Evolutionary conservation across 441 rosid genomes (phyloP), one percentile per base, ranked within the genome.

Genomic region (Melastoma candidum): DNA sequence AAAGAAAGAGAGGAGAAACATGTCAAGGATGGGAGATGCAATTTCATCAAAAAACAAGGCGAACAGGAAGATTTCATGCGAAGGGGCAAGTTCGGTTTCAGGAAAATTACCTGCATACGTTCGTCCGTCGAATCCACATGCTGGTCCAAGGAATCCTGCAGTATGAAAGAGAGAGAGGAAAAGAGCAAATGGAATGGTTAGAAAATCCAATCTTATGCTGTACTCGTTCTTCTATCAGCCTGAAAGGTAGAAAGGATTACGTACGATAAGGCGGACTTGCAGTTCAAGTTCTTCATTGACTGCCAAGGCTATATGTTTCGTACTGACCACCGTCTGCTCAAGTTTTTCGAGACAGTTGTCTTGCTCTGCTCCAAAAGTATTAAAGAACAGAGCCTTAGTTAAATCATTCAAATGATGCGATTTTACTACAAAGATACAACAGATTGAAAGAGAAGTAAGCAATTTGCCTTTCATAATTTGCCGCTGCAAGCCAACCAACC

Each of bases 261-360:
- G 67, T 87, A 92, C 96, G 57, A 92, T 92, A 57, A 92, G 90
- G 63, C 94, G 79, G 32, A 90, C 66, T 66, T 90, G 98, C 68
- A 90, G 80, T 68, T 74, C 73, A 58, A 90, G 98, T 63, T 90
- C 98, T 71, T 90, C 96, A 53, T 83, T 83, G 53, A 90, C 95
- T 48, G 98, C 90, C 72, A 90, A 62, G 36, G 98, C 96, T 61
- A 87, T 87, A 63, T 90, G 98, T 72, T 87, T 90, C 46, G 98
- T 81, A 71, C 98, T 90, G 68, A 67, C 64, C 27, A 83, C 93
- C 0, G 98, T 82, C 64, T 74, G 90, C 74, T 90, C 93, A 72
- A 90, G 75, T 71, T 85, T 68, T 73, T 80, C 98, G 60, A 90
- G 94, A 53, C 93, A 96, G 55, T 90, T 96, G 57, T 90, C 98